Percentiles rank a stretch among this genome's conserved stretches.
These are phyloP conservation scores for Claviceps sp. DNA, from an alignment of 2,329 filamentous ascomycete species.

Conservation along the genomic window DNA sequence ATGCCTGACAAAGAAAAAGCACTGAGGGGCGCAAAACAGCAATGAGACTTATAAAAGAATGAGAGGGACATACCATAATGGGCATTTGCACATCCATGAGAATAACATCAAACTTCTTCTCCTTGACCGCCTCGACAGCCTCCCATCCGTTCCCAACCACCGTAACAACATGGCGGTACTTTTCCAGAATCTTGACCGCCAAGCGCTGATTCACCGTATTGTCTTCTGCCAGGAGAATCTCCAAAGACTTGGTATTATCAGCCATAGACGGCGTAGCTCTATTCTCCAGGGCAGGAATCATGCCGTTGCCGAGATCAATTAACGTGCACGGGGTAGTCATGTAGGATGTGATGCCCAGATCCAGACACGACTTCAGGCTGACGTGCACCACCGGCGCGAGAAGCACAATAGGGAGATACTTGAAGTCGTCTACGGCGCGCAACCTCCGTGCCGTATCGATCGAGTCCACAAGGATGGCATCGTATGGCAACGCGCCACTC, in stretches of 20 bases:
- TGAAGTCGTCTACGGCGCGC: conserved; percentile 84
- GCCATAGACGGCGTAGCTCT: conserved; percentile 81
- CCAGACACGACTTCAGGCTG: conserved; percentile 82
- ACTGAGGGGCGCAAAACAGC: background rate
- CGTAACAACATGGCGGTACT: conserved; percentile 84
- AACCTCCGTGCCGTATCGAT: conserved; percentile 79
- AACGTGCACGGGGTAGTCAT: conserved; percentile 95
- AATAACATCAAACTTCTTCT: conserved; percentile 88
- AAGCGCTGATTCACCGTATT: conserved; percentile 95
- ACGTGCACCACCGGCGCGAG: conserved; percentile 81
- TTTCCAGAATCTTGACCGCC: conserved; percentile 92
- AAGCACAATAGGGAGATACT: conserved; percentile 92
- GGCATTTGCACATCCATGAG: conserved; percentile 99
- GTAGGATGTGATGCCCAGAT: conserved; percentile 95
- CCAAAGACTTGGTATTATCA: conserved; percentile 89
- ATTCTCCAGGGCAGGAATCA: conserved; percentile 90
- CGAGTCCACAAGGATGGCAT: conserved; percentile 91
- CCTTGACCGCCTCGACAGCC: conserved; percentile 82
- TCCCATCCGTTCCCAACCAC: conserved; percentile 93
- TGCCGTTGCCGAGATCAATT: conserved; percentile 89
- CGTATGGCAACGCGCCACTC: conserved; percentile 55
- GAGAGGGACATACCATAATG: conserved; percentile 56
- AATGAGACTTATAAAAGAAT: background rate
- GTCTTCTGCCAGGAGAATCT: conserved; percentile 90
- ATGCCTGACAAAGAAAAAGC: too few species aligned